These are phyloP conservation scores for Nepenthes gracilis DNA, from an alignment of 148 eudicot species.

Conservation along the genomic window DNA sequence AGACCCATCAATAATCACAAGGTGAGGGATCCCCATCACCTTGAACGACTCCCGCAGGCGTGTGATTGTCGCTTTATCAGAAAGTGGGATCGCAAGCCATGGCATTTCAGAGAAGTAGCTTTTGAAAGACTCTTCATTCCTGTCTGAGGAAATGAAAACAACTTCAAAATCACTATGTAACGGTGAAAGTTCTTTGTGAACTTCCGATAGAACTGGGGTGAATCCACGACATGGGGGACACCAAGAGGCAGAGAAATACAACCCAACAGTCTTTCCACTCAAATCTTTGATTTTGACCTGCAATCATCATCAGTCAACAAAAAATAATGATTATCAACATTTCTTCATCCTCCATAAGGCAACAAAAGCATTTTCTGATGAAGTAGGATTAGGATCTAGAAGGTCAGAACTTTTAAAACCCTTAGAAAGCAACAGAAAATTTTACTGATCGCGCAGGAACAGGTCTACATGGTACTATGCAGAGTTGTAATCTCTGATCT, in stretches of 20 bases:
- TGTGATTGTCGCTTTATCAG: slow-evolving; percentile 19
- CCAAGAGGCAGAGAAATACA: slow-evolving; percentile 54
- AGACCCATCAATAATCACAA: slow-evolving; percentile 27
- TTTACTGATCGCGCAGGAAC: too few relatives aligned
- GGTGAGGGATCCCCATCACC: slow-evolving; percentile 43
- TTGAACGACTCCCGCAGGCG: slow-evolving; percentile 18
- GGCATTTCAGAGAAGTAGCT: slow-evolving; percentile 45
- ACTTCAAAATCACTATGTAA: slow-evolving; percentile 33
- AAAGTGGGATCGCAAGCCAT: slow-evolving; percentile 45
- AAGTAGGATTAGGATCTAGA: too few relatives aligned
- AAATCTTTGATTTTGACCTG: slow-evolving; percentile 35
- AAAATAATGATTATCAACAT: neutral
- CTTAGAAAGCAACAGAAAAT: too few relatives aligned
- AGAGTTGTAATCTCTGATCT: too few relatives aligned
- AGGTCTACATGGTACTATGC: too few relatives aligned
- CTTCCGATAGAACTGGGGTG: slow-evolving; percentile 32
- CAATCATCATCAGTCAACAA: neutral
- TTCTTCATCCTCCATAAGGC: too few relatives aligned
- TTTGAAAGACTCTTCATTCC: slow-evolving; percentile 32
- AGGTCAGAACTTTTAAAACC: too few relatives aligned
- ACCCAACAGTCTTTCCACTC: slow-evolving; percentile 30
- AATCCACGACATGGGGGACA: slow-evolving; percentile 47
- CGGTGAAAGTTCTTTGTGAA: slow-evolving; percentile 26
- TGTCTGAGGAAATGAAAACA: slow-evolving; percentile 35
- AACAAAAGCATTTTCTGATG: too few relatives aligned